Base-by-base conservation (phyloP, 176 grass and related monocot species). In the Olyra latifolia region DNA sequence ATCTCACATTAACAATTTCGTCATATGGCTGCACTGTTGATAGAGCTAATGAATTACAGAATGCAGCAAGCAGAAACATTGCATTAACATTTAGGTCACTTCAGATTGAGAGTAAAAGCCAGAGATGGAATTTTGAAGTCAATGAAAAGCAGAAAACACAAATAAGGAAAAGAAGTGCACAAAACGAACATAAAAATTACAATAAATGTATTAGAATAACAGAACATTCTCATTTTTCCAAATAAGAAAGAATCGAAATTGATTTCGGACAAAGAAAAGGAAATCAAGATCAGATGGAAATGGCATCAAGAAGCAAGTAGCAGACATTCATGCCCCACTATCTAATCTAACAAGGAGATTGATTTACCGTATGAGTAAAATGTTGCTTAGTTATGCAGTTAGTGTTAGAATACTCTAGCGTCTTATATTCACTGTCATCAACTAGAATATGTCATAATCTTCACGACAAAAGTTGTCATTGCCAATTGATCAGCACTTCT, bases 391-490 rank as follows among this genome's bases (percentile, higher is more conserved):
- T 48, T 78, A 38, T 22, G 56, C 61, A 30, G 29, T 12, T 23
- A 42, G 19, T 42, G 10, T 22, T 41, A 75, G 43, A 47, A 65
- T 22, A 54, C 22, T 20, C 60, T 27, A 47, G n/a, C 53, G 10
- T 42, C 55, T 43, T 44, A 66, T 35, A 32, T 28, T 16, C 8
- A 10, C 35, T 38, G 35, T 14, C 8, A 45, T 11, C 24, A 63
- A 49, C 13, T 64, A 32, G 42, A 16, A 64, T 29, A 22, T 64
- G 75, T 11, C 16, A 71, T 71, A 35, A 71, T 47, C 11, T 81
- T 71, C 53, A 60, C 25, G 28, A 62, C 47, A 83, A 41, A 40
- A 9, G 3, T 74, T 88, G 60, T 2, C 69, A 79, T 68, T 88
- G 60, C 4, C 69, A 74, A 50, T 30, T 23, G 30, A 79, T 29